Percentiles rank a stretch among this genome's conserved stretches.
phyloP scores from a whole-genome alignment of 73 alveolate species.

The Paramecium primaurelia region DNA sequence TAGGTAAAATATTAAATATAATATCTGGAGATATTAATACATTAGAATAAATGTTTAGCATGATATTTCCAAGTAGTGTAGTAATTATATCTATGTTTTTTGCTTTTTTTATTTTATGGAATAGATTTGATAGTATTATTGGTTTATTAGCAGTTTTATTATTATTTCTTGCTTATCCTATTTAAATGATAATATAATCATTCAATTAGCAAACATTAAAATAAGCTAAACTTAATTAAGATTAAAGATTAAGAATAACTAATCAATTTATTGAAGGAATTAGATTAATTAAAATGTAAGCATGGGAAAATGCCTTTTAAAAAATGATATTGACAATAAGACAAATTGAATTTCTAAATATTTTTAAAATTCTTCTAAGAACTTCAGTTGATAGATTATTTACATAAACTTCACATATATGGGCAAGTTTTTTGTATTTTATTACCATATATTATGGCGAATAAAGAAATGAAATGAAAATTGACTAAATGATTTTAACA shows the following conservation, averaged over 20 bases:
- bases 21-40: constrained; percentile 32
- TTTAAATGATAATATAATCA: neutral
- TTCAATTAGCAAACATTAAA: neutral
- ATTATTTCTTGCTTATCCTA: neutral
- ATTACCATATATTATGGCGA: neutral
- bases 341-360: neutral
- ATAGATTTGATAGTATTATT: neutral
- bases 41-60: neutral
- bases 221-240: neutral
- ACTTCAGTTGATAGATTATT: neutral
- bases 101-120: neutral
- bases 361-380: neutral
- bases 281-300: constrained; percentile 44
- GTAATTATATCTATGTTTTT: neutral
- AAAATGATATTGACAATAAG: neutral
- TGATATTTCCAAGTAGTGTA: neutral
- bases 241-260: constrained; percentile 26
- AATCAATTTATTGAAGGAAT: constrained; percentile 36
- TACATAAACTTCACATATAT: neutral
- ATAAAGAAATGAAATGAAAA: neutral
- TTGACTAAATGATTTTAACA: constrained; percentile 3
- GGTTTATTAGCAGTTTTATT: neutral
- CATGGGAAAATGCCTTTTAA: constrained; percentile 21
- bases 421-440: neutral
- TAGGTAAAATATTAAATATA: constrained; percentile 17